phyloP scores from a whole-genome alignment of 225 moss, liverwort and hornwort species.

The Physcomitrellopsis africana region DNA sequence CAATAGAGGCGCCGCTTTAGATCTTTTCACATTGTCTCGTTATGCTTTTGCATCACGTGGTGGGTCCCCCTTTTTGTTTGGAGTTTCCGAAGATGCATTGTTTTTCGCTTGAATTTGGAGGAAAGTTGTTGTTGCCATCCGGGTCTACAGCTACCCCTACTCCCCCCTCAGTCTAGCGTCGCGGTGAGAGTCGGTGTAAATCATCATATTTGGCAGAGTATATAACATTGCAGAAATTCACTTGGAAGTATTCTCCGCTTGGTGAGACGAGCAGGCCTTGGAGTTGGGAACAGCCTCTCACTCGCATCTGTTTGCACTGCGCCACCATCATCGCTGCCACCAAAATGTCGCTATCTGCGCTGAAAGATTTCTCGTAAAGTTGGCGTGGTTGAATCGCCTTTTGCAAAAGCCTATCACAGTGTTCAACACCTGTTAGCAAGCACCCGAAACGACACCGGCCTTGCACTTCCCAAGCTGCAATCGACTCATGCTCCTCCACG shows the following conservation, averaged over 20 bases:
- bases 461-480: background rate
- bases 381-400: background rate
- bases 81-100: background rate
- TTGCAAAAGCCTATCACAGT: no score
- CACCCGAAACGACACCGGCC: background rate
- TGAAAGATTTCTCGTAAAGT: background rate
- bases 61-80: background rate
- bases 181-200: constrained; percentile 28
- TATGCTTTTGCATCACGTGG: background rate
- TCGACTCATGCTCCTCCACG: background rate
- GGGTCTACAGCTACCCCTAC: constrained; percentile 14
- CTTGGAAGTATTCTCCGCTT: constrained; percentile 6
- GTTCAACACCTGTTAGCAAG: no score
- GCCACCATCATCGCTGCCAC: background rate
- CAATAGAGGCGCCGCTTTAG: constrained; percentile 24
- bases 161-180: background rate
- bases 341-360: background rate
- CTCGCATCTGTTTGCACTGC: background rate
- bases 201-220: no score
- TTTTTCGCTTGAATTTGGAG: background rate
- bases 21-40: background rate
- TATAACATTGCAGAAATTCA: constrained; percentile 3
- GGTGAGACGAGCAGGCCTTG: background rate
- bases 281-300: background rate
- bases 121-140: constrained; percentile 21